A percentile compares a stretch with the other conserved stretches of the same genome.
Conservation (phyloP, 176 grass and related monocot species). For the Ampelocalamus luodianensis region DNA sequence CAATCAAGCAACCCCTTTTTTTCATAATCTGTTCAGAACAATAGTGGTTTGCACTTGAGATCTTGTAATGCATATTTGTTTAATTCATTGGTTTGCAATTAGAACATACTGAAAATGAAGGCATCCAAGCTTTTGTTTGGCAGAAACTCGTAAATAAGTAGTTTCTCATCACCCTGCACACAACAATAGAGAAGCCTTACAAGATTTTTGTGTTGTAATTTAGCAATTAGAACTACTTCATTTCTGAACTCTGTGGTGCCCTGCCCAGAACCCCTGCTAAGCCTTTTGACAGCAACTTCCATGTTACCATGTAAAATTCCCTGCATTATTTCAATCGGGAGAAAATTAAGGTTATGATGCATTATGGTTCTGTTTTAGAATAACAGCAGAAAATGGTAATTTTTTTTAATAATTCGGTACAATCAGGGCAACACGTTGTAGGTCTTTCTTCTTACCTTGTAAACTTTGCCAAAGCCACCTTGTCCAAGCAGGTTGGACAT, state of each 20-base stretch:
- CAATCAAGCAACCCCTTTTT: constrained; percentile 37
- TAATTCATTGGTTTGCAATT: background rate
- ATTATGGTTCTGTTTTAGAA: background rate
- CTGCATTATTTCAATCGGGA: background rate
- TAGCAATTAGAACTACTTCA: constrained; percentile 39
- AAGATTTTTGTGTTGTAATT: constrained; percentile 42
- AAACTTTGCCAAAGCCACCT: constrained; percentile 62
- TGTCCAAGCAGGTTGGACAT: constrained; percentile 37
- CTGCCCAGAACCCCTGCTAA: constrained; percentile 45
- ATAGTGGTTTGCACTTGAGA: background rate
- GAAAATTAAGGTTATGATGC: background rate
- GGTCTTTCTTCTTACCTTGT: constrained; percentile 45
- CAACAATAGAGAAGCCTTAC: constrained; percentile 44
- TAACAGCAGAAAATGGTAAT: background rate
- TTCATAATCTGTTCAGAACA: constrained; percentile 26
- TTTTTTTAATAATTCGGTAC: background rate
- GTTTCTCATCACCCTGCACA: constrained; percentile 42
- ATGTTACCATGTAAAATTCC: constrained; percentile 36
- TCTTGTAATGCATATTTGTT: background rate
- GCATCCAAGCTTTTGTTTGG: constrained; percentile 43
- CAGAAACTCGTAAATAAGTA: constrained; percentile 46
- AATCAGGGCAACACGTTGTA: background rate
- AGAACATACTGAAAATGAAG: constrained; percentile 38
- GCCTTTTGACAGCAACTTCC: constrained; percentile 59
- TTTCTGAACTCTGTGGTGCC: constrained; percentile 44